A percentile compares a stretch with the other conserved stretches of the same genome.
These are phyloP conservation scores for Chytriomyces sp. DNA, from an alignment of 192 early-diverging fungal genomes.

Conservation along the genomic window DNA sequence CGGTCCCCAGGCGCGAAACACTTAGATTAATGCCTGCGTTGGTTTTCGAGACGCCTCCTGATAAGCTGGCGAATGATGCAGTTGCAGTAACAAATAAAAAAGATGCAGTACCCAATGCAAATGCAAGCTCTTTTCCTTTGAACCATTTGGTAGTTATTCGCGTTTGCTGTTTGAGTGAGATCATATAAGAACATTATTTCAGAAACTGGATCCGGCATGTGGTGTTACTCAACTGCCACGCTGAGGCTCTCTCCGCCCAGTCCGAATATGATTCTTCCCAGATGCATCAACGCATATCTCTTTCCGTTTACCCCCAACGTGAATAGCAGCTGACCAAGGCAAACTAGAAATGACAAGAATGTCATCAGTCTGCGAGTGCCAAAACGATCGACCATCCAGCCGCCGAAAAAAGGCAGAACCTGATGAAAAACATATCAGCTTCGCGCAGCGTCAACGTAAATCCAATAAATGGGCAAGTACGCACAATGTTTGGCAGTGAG, in stretches of 20 bases:
- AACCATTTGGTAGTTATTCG: constrained; percentile 64
- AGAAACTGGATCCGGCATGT: neutral
- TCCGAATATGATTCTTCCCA: constrained; percentile 63
- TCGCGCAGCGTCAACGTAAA: neutral
- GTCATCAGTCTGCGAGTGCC: constrained; percentile 50
- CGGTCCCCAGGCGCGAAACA: constrained; percentile 55
- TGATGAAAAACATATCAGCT: neutral
- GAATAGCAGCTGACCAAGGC: constrained; percentile 56
- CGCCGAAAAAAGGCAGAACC: constrained; percentile 63
- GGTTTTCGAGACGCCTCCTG: neutral
- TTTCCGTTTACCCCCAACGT: constrained; percentile 48
- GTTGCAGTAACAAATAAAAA: constrained; percentile 21
- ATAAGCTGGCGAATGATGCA: neutral
- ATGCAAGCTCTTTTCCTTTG: constrained; percentile 58
- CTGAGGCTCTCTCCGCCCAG: constrained; percentile 56
- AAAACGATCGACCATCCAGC: constrained; percentile 53
- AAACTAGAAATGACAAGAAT: constrained; percentile 43
- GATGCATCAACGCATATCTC: constrained; percentile 37
- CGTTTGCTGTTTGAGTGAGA: constrained; percentile 35
- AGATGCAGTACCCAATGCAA: constrained; percentile 47
- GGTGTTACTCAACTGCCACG: constrained; percentile 46
- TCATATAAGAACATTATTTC: neutral
- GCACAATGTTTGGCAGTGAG: constrained; percentile 65
- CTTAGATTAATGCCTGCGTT: constrained; percentile 46
- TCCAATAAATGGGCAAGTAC: neutral